A percentile compares a stretch with the other conserved stretches of the same genome.
Evolutionary conservation across 345 rosid species (phyloP).

Genomic region (Eucalyptus virginea): DNA sequence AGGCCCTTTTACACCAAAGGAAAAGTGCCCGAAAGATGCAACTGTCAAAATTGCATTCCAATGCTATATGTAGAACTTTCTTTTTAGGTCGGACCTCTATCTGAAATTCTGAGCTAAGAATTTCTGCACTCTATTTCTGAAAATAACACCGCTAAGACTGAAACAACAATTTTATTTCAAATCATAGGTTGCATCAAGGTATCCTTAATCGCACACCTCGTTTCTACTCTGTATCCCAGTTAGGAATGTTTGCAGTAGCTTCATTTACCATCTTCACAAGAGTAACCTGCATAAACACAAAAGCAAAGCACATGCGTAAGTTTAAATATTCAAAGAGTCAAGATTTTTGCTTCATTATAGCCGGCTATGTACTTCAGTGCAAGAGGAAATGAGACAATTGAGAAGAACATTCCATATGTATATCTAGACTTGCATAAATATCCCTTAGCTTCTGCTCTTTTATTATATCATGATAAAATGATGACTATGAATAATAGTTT

Average conservation of each 20-base stretch:
- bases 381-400: background rate
- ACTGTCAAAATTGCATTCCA: background rate
- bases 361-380: background rate
- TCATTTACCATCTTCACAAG: constrained; percentile 8
- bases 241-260: constrained; percentile 3
- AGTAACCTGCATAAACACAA: background rate
- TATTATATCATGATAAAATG: background rate
- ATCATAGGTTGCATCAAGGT: background rate
- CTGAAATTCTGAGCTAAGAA: background rate
- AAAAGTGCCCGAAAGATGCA: background rate
- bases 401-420: background rate
- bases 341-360: background rate
- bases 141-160: background rate
- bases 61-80: background rate
- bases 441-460: background rate
- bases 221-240: background rate
- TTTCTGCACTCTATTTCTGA: background rate
- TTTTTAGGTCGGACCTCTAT: background rate
- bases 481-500: background rate
- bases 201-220: background rate
- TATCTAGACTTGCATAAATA: background rate
- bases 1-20: background rate
- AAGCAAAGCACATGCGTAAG: background rate
- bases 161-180: background rate
- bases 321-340: background rate